Percentiles rank a stretch among this genome's conserved stretches.
These are phyloP conservation scores for Mucor irregularis DNA, from an alignment of 371 early-diverging fungal genomes.

Conservation along the genomic window DNA sequence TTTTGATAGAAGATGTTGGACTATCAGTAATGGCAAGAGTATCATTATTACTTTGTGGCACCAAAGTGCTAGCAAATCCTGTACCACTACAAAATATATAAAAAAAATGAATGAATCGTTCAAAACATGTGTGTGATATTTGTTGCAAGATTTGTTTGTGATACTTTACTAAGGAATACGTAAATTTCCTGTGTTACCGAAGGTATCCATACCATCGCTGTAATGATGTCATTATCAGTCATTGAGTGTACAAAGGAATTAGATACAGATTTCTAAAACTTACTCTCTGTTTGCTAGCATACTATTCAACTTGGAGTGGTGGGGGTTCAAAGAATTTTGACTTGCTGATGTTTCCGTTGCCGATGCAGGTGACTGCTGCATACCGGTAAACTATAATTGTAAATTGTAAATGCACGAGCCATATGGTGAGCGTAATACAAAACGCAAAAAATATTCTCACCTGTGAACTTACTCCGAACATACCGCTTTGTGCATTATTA, in stretches of 20 bases:
- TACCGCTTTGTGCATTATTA: neutral
- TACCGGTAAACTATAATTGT: conserved; percentile 1
- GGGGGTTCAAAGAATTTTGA: conserved; percentile 2
- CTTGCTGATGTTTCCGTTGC: neutral
- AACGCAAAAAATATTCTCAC: neutral
- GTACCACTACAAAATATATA: conserved; percentile 24
- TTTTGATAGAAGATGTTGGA: neutral
- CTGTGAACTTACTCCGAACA: conserved; percentile 4
- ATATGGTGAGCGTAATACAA: too few species aligned
- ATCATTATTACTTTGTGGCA: conserved; percentile 12
- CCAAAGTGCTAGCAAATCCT: conserved; percentile 36
- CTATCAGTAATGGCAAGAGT: conserved; percentile 3
- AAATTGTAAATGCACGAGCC: conserved; percentile 15
- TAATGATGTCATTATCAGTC: conserved; percentile 1
- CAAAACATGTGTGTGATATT: neutral
- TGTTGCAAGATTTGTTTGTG: too few species aligned
- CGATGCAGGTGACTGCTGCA: conserved; percentile 5
- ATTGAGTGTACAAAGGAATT: neutral
- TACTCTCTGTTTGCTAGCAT: conserved; percentile 22
- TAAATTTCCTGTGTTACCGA: conserved; percentile 54
- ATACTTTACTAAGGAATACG: conserved; percentile 52
- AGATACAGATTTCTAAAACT: neutral
- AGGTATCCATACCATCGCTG: conserved; percentile 53
- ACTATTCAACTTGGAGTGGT: conserved; percentile 17
- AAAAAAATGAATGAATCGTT: neutral